These are phyloP conservation scores for Populus tomentosa DNA, from an alignment of 441 rosid genomes.

Conservation along the genomic window DNA sequence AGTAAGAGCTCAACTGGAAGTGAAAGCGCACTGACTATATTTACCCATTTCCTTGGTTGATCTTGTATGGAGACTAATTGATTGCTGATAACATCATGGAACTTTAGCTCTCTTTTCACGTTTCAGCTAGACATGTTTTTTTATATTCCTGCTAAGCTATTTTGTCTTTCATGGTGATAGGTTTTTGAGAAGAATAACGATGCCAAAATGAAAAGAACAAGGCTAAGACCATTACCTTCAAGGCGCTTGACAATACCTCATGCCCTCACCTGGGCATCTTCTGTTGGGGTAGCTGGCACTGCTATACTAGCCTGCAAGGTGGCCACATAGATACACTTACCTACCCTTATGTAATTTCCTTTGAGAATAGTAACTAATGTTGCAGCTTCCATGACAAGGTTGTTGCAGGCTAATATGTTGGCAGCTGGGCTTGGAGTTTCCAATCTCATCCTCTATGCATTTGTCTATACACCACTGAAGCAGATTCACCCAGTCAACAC, in stretches of 20 bases:
- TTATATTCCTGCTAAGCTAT: neutral
- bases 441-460: constrained; percentile 86
- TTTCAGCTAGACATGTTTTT: neutral
- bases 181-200: constrained; percentile 83
- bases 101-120: constrained; percentile 3
- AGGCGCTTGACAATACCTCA: constrained; percentile 63
- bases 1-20: neutral
- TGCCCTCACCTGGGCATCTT: constrained; percentile 77
- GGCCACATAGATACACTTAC: constrained; percentile 23
- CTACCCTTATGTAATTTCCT: constrained; percentile 11
- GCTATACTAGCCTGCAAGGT: constrained; percentile 80
- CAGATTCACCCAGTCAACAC: constrained; percentile 97
- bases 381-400: constrained; percentile 50
- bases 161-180: constrained; percentile 22
- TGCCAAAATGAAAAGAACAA: constrained; percentile 94
- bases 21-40: neutral
- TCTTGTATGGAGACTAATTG: neutral
- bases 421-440: constrained; percentile 92
- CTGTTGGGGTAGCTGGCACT: constrained; percentile 74
- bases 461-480: constrained; percentile 95
- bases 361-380: constrained; percentile 30
- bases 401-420: constrained; percentile 89
- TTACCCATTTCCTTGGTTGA: constrained; percentile 1
- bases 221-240: constrained; percentile 82
- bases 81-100: neutral